These are phyloP conservation scores for Aspergillus tamarii DNA, from an alignment of 2,329 filamentous ascomycete species.

Conservation along the genomic window DNA sequence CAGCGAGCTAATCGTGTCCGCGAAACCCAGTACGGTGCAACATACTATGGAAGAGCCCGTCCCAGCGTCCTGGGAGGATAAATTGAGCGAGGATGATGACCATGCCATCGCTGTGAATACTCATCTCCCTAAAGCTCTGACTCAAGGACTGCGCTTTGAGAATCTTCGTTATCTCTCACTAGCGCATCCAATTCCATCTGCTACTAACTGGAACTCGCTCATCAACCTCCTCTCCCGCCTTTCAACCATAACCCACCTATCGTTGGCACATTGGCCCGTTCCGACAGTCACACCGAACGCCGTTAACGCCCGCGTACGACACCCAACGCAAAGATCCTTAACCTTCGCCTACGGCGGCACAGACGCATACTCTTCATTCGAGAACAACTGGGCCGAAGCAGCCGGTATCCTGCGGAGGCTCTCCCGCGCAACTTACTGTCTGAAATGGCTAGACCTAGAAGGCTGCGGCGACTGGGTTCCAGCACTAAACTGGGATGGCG, in stretches of 20 bases:
- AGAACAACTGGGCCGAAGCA: conserved; percentile 60
- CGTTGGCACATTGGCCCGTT: conserved; percentile 64
- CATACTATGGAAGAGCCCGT: conserved; percentile 21
- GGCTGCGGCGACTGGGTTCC: conserved; percentile 61
- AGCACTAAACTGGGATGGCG: conserved; percentile 52
- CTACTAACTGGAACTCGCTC: conserved; percentile 59
- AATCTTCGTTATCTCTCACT: conserved; percentile 63
- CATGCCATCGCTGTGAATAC: background rate
- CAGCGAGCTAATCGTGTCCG: conserved; percentile 44
- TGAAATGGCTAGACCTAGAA: conserved; percentile 65
- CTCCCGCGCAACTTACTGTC: conserved; percentile 58
- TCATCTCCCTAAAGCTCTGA: conserved; percentile 26
- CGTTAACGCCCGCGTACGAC: conserved; percentile 47
- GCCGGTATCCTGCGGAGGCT: conserved; percentile 60
- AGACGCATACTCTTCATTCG: conserved; percentile 56
- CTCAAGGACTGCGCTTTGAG: conserved; percentile 46
- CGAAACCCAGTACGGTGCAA: conserved; percentile 12
- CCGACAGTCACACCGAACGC: conserved; percentile 62
- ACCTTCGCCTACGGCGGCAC: conserved; percentile 54
- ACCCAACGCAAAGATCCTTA: conserved; percentile 43
- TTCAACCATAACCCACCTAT: conserved; percentile 63
- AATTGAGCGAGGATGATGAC: conserved; percentile 19
- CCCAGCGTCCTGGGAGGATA: conserved; percentile 48
- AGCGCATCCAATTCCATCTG: conserved; percentile 49
- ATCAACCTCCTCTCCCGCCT: conserved; percentile 56